These are phyloP conservation scores for Vanrija humicola DNA, from an alignment of 1,284 basidiomycete genomes.

Conservation along the genomic window DNA sequence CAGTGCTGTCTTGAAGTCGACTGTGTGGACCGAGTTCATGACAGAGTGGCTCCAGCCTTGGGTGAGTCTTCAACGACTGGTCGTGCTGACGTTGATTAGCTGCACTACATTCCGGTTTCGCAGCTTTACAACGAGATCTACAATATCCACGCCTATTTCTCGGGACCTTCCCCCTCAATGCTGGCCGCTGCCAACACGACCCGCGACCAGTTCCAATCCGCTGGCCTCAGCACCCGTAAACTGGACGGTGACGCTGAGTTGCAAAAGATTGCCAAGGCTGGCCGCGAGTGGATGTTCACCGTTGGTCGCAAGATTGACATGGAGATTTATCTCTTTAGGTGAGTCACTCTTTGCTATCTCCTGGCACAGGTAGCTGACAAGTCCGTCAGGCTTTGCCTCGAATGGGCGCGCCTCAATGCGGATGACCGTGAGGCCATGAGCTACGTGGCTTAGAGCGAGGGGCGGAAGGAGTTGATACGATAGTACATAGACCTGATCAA, in stretches of 20 bases:
- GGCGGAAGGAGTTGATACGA: no score
- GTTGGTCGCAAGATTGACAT: slow-evolving; percentile 78
- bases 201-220: slow-evolving; percentile 38
- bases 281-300: slow-evolving; percentile 82
- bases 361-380: not conserved
- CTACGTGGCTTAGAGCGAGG: slow-evolving; percentile 15
- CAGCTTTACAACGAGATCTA: slow-evolving; percentile 83
- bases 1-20: slow-evolving; percentile 82
- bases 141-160: slow-evolving; percentile 86
- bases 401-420: slow-evolving; percentile 78
- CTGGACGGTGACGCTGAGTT: slow-evolving; percentile 69
- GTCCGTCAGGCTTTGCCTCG: slow-evolving; percentile 61
- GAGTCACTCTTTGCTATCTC: not conserved
- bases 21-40: slow-evolving; percentile 85
- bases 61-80: slow-evolving; percentile 22
- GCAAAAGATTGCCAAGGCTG: slow-evolving; percentile 75
- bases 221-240: slow-evolving; percentile 45
- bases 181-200: slow-evolving; percentile 55
- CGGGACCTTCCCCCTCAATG: slow-evolving; percentile 65
- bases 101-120: slow-evolving; percentile 88
- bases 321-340: slow-evolving; percentile 80
- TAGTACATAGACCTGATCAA: no score
- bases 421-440: slow-evolving; percentile 73
- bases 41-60: slow-evolving; percentile 57
- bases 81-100: slow-evolving; percentile 50